Evolutionary conservation across 2,329 filamentous ascomycete species (phyloP), one percentile per base, ranked within the genome.

Genomic region (Didymellaceae sp.): DNA sequence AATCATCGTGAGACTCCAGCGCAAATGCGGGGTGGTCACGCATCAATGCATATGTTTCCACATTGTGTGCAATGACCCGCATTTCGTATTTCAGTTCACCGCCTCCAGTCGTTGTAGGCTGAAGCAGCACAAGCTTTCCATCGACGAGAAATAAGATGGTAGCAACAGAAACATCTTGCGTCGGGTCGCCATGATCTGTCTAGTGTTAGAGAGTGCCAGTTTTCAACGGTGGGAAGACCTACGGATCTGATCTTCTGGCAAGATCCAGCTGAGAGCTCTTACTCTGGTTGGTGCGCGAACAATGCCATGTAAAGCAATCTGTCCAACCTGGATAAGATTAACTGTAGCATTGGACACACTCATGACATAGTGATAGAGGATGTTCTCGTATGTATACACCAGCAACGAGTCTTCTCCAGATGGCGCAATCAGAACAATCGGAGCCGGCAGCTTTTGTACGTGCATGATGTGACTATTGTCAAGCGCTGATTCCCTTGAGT

Each of bases 121-220:
- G 91, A 39, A 99, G 81, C 28, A 97, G 78, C 9, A 97, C 94
- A 16, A 99, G 83, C 71, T 99, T 99, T 22, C 93, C 94, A 68
- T 99, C 94, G 2, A 99, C 92, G n/a, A 99, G 80, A 66, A 99
- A 96, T 11, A 99, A 77, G 10, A 99, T 92, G 0, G 91, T 96
- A 6, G 94, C 94, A 45, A 93, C 88, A 10, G 91, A 88, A 7
- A 99, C 94, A 71, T 99, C 94, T 70, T 96, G 91, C 0, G 94
- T 95, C 9, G 94, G 94, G 69, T 99, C 94, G 11, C 94, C 94
- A 59, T 96, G 89, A 26, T 83, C 84, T 80, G 45, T 11, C 7
- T 13, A 7, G 14, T 13, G 43, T 73, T 45, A 74, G 33, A n/a
- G 17, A n/a, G n/a, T n/a, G n/a, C n/a, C n/a, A n/a, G 63, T 6